Percentiles rank a stretch among this genome's conserved stretches.
Evolutionary conservation across 192 early-diverging fungal genomes (phyloP).

Genomic region (Coemansia sp.): DNA sequence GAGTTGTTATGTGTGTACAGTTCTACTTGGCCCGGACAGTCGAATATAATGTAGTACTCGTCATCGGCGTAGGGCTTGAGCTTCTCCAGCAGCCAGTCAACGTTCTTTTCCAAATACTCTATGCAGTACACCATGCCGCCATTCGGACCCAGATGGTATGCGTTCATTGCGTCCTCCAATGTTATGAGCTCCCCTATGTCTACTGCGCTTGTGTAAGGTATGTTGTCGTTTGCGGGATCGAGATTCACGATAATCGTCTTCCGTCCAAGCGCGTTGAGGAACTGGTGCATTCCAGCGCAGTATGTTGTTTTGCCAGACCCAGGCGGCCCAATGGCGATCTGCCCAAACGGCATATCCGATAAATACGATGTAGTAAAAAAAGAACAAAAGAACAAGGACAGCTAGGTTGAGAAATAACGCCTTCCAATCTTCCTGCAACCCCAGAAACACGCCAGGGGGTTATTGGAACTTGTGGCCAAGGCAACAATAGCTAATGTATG

Average conservation of each 20-base stretch:
- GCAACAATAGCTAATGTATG: conserved; percentile 1
- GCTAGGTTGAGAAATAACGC: background rate
- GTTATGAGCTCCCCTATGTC: conserved; percentile 91
- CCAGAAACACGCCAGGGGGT: background rate
- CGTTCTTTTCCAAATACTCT: conserved; percentile 89
- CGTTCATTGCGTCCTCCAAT: conserved; percentile 90
- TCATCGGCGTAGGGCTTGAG: conserved; percentile 51
- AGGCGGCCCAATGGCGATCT: conserved; percentile 93
- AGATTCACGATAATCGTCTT: conserved; percentile 92
- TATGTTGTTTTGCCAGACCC: conserved; percentile 97
- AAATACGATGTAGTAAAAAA: background rate
- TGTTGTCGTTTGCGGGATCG: conserved; percentile 94
- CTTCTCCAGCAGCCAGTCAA: conserved; percentile 88
- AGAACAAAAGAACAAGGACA: background rate
- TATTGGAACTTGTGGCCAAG: background rate
- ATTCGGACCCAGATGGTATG: conserved; percentile 89
- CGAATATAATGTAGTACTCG: conserved; percentile 89
- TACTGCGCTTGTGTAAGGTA: conserved; percentile 78
- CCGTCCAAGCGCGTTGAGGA: conserved; percentile 75
- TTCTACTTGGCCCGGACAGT: conserved; percentile 98
- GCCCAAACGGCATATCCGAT: conserved; percentile 50
- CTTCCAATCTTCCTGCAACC: no score
- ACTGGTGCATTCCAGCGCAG: conserved; percentile 88
- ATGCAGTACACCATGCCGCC: conserved; percentile 97
- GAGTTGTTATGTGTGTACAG: conserved; percentile 93